Conservation (phyloP, 2,329 filamentous ascomycete genomes). For the Fusarium chlamydosporum region DNA sequence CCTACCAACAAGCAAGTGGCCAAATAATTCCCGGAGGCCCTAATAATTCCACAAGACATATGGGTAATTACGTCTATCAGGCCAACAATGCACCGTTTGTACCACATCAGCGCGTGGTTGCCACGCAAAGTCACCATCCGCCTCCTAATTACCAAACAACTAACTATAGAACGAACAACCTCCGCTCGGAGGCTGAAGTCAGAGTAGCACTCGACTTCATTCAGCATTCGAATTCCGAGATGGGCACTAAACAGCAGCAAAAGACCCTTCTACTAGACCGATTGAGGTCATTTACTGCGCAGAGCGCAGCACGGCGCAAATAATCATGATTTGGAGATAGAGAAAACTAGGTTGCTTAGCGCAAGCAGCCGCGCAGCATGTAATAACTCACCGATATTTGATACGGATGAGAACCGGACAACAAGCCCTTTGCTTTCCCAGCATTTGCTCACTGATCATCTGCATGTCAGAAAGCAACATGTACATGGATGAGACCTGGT, state of each 20-base stretch:
- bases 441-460: slow-evolving; percentile 25
- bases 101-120: slow-evolving; percentile 22
- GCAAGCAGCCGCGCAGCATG: slow-evolving; percentile 25
- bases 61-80: slow-evolving; percentile 30
- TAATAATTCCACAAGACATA: slow-evolving; percentile 29
- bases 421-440: slow-evolving; percentile 22
- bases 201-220: slow-evolving; percentile 74
- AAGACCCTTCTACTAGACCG: slow-evolving; percentile 41
- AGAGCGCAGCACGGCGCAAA: slow-evolving; percentile 14
- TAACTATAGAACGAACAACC: slow-evolving; percentile 56
- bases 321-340: slow-evolving; percentile 27
- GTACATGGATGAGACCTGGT: slow-evolving; percentile 6
- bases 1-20: slow-evolving; percentile 21
- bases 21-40: slow-evolving; percentile 16
- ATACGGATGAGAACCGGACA: slow-evolving; percentile 11
- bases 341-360: slow-evolving; percentile 24
- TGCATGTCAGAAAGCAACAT: slow-evolving; percentile 25
- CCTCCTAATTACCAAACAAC: slow-evolving; percentile 15
- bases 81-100: slow-evolving; percentile 7
- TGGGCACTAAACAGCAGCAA: slow-evolving; percentile 42
- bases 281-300: slow-evolving; percentile 37
- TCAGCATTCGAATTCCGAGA: slow-evolving; percentile 55
- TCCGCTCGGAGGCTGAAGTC: slow-evolving; percentile 74
- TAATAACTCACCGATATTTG: slow-evolving; percentile 19
- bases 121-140: slow-evolving; percentile 17